Base-by-base conservation (phyloP, 176 grass and related monocot genomes). In the Oryza meyeriana region DNA sequence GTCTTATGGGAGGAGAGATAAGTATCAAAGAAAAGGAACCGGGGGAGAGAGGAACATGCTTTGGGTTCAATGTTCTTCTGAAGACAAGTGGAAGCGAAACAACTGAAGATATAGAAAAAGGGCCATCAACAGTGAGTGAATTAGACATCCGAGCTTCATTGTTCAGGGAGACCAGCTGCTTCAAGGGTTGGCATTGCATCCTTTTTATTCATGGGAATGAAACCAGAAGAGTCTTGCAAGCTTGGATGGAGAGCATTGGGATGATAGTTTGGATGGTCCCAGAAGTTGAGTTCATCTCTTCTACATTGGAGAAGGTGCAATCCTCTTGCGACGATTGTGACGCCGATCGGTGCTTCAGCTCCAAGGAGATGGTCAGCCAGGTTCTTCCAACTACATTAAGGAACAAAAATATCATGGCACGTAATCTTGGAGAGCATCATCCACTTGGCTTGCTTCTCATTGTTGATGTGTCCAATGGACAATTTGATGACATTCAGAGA, bases 1-100 rank as follows among this genome's bases (percentile, higher is more conserved):
- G 92, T 59, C 28, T 98, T 27, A 93, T 94, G 95, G 92, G 95
- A 25, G 95, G 95, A 16, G 92, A 98, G 61, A 98, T 98, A 11
- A 88, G 71, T 52, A 98, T 98, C 35, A 77, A 85, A 66, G 92
- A 98, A 22, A 93, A 91, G 42, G 83, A 87, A 18, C 81, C 71
- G 11, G 81, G 83, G 58, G 89, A 92, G 74, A 78, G 29, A 5
- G 95, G 95, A 61, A 89, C 88, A 36, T 94, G 95, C 65, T 93
- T 98, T 28, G 84, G 76, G 24, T 98, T 98, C 78, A 98, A 98
- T 70, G 82, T 94, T 32, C 69, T 87, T 26, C 20, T 98, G 34
- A 98, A 79, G 72, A 87, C 75, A 4, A 77, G 48, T 13, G 84
- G 87, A 40, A 33, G 10, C 13, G 77, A 48, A 29, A 40, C 71